These are phyloP conservation scores for Apostasia shenzhenica DNA, from an alignment of 106 monocot species.

Conservation along the genomic window DNA sequence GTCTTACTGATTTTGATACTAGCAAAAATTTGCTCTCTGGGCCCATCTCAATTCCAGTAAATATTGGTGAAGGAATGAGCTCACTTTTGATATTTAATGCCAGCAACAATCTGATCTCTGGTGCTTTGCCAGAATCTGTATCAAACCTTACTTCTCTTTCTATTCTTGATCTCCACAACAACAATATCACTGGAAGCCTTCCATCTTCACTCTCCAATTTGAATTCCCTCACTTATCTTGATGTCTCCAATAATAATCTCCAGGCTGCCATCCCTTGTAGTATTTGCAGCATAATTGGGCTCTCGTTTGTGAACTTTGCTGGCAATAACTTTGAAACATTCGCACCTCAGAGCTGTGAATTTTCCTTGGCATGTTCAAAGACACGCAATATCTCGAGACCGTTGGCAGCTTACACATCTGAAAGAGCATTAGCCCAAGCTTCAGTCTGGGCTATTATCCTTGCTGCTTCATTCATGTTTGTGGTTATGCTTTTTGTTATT, in stretches of 20 bases:
- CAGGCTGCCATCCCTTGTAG: constrained; percentile 65
- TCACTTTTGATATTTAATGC: constrained; percentile 72
- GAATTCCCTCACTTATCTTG: constrained; percentile 65
- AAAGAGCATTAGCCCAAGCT: constrained; percentile 23
- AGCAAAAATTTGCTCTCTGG: constrained; percentile 67
- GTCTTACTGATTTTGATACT: constrained; percentile 61
- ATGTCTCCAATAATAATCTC: constrained; percentile 68
- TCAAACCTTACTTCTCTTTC: constrained; percentile 74
- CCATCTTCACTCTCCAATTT: constrained; percentile 52
- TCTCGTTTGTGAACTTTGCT: constrained; percentile 63
- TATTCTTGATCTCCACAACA: constrained; percentile 81
- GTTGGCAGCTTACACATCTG: constrained; percentile 24
- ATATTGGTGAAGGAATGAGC: constrained; percentile 14
- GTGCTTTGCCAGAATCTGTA: constrained; percentile 34
- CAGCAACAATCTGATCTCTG: constrained; percentile 76
- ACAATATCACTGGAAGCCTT: constrained; percentile 49
- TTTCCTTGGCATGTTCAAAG: constrained; percentile 25
- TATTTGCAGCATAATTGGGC: constrained; percentile 54
- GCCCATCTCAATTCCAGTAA: constrained; percentile 19
- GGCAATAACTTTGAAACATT: constrained; percentile 53
- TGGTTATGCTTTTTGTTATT: constrained; percentile 24
- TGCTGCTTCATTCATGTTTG: constrained; percentile 12
- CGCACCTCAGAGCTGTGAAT: constrained; percentile 42
- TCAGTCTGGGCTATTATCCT: constrained; percentile 34
- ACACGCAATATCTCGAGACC: constrained; percentile 20